Base-by-base conservation (phyloP, 116 monocot species). In the Trichopus zeylanicus region DNA sequence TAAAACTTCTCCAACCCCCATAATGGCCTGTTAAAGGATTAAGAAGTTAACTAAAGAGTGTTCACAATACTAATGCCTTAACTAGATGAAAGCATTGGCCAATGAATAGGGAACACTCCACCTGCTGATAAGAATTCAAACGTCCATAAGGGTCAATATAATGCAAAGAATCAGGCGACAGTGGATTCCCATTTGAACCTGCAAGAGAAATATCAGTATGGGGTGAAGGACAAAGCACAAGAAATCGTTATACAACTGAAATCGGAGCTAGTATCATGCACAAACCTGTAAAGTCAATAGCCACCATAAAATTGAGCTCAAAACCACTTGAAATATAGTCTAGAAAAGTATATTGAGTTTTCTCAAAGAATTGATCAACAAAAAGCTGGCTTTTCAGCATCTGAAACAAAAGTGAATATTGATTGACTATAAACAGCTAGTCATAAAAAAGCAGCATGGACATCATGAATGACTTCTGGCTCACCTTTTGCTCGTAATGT, bases 241-340 rank as follows among this genome's bases (percentile, higher is more conserved):
- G 39, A 57, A 27, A 30, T 22, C 51, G n/a, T 16, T 3, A 55
- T 16, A 55, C 3, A n/a, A n/a, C n/a, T n/a, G n/a, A n/a, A n/a
- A n/a, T n/a, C n/a, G n/a, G n/a, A n/a, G n/a, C n/a, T n/a, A n/a
- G n/a, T n/a, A n/a, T n/a, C n/a, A n/a, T n/a, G 21, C 31, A 28
- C 27, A 16, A 12, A 88, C 88, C 83, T 55, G 88, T 88, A 64
- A 88, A 88, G 70, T 88, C 88, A 16, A 88, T 59, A 48, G 88
- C 84, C 49, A 81, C 88, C 84, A 88, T 88, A 48, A 88, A 88
- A 55, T 84, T 88, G 12, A 88, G 69, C 67, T 88, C 80, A 77
- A 80, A 88, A 24, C 88, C 88, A 78, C 62, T 72, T 26, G 88
- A 77, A 39, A 88, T 81, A 61, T 83, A 88, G 60, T 88, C 88